Percentiles rank a stretch among this genome's conserved stretches.
These are phyloP conservation scores for Mycena galericulata DNA, from an alignment of 768 basidiomycete genomes.

Conservation along the genomic window DNA sequence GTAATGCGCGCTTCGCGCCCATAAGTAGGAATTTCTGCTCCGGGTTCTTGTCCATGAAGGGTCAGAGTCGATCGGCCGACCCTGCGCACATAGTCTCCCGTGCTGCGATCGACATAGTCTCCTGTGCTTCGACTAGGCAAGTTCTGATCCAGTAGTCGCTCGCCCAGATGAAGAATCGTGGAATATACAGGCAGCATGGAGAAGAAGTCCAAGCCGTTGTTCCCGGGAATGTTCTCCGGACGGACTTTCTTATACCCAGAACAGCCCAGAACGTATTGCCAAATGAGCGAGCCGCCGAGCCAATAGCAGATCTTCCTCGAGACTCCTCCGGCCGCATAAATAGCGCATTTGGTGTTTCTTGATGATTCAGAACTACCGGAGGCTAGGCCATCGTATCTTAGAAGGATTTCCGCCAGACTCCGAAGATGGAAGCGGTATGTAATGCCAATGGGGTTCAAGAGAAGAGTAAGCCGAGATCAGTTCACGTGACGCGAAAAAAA, in stretches of 20 bases:
- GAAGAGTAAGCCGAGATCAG: background rate
- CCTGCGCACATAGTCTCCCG: background rate
- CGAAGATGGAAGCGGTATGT: no score
- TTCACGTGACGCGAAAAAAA: background rate
- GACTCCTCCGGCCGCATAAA: background rate
- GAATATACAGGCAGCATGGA: slow-evolving; percentile 2
- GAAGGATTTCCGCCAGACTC: no score
- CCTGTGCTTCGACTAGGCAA: background rate
- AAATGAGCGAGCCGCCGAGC: background rate
- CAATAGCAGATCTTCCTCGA: slow-evolving; percentile 5
- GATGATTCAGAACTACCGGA: no score
- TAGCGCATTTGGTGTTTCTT: background rate
- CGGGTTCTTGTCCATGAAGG: background rate
- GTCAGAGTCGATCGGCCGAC: background rate
- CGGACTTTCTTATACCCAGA: background rate
- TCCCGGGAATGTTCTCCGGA: background rate
- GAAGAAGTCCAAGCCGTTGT: background rate
- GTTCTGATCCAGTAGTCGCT: background rate
- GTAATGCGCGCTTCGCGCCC: background rate
- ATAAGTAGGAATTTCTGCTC: background rate
- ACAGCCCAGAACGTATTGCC: background rate
- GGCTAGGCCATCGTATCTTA: no score
- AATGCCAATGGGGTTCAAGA: background rate
- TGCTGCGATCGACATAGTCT: background rate
- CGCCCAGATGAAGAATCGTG: background rate